Evolutionary conservation across 2,329 filamentous ascomycete genomes (phyloP), one percentile per base, ranked within the genome.

Genomic region (Phialophora verrucosa): DNA sequence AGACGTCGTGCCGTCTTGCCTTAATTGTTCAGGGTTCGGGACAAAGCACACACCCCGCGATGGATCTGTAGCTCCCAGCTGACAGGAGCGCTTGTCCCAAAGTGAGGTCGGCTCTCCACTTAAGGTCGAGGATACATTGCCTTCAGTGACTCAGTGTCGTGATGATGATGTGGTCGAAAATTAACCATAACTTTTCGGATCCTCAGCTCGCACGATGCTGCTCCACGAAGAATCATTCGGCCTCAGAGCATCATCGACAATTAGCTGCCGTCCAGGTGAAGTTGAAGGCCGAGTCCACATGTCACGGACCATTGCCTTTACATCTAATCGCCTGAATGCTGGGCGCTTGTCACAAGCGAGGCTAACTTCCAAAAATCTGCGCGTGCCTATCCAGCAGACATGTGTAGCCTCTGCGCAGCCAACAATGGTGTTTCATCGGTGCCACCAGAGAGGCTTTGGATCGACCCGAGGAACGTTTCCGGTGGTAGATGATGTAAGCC

Each of bases 401-500:
- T 49, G 44, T 49, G 44, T 11, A 49, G 17, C 7, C 17, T 49
- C 17, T 20, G 44, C 44, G 17, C 44, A 31, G 44, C 44, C 44
- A 35, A 12, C 14, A 49, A 11, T 49, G 20, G n/a, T 20, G 3
- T 49, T 6, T n/a, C 20, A 17, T 8, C 17, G 17, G 10, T 10
- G 4, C 6, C 17, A 49, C 44, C 17, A 20, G 44, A 20, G 17
- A 20, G 44, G 20, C 20, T 49, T 11, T 49, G 17, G 44, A 49
- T n/a, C 44, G 44, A 49, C 17, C 20, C 44, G 44, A 49, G 2
- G 3, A 49, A n/a, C 20, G 17, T 11, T 4, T 59, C 14, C 8
- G 20, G 20, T 12, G 23, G 32, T 50, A 53, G 51, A 32, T 62
- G 50, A 62, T 23, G 59, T 56, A 56, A 62, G 59, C 59, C 27